Conservation (phyloP, 2,329 filamentous ascomycete species). For the Colletotrichum trifolii region DNA sequence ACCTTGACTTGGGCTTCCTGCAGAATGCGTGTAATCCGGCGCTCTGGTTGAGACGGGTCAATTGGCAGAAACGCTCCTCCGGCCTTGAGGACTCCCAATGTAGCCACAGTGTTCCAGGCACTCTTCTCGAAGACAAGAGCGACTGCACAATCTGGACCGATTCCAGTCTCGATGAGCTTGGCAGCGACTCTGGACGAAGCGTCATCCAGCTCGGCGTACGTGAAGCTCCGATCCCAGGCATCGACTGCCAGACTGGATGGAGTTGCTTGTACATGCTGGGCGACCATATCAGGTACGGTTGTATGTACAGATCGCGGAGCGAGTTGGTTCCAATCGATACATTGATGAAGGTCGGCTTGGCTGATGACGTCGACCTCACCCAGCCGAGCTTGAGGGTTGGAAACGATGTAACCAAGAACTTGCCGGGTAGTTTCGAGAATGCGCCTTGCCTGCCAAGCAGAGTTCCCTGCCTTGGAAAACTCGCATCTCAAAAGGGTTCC, state of each 20-base stretch:
- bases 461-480: constrained; percentile 3
- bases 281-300: constrained; percentile 11
- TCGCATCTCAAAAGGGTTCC: constrained; percentile 14
- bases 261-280: neutral
- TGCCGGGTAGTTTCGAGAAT: constrained; percentile 12
- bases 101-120: constrained; percentile 39
- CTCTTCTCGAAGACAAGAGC: constrained; percentile 45
- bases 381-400: constrained; percentile 9
- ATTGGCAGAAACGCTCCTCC: constrained; percentile 32
- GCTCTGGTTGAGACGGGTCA: constrained; percentile 38
- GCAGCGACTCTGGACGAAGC: constrained; percentile 38
- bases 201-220: constrained; percentile 40
- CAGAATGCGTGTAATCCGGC: constrained; percentile 35
- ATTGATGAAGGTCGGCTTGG: constrained; percentile 13
- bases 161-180: constrained; percentile 1
- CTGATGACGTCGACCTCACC: constrained; percentile 19
- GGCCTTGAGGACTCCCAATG: constrained; percentile 36
- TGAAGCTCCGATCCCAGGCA: constrained; percentile 41
- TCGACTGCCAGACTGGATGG: constrained; percentile 37
- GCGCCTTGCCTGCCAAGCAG: constrained; percentile 18
- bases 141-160: constrained; percentile 31
- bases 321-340: constrained; percentile 10
- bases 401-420: constrained; percentile 9
- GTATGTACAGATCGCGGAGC: neutral
- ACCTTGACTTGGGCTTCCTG: constrained; percentile 16